These are phyloP conservation scores for Alternaria triticimaculans DNA, from an alignment of 2,329 filamentous ascomycete genomes.

Conservation along the genomic window DNA sequence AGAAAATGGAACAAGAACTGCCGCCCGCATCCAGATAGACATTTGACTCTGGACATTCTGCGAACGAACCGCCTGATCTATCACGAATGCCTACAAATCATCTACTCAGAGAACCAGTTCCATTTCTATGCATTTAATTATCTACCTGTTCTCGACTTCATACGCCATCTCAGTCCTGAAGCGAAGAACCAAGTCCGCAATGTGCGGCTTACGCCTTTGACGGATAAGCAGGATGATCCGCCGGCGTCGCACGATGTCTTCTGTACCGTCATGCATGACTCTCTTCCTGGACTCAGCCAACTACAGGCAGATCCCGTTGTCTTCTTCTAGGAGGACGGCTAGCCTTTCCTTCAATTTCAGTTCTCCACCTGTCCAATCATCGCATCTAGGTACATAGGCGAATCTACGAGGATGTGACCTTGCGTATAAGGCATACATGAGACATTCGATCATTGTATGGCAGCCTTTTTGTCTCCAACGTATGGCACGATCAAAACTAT, in stretches of 20 bases:
- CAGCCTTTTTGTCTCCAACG: neutral
- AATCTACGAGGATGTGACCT: constrained; percentile 1
- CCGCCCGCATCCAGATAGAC: constrained; percentile 43
- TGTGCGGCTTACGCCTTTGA: constrained; percentile 43
- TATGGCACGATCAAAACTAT: neutral
- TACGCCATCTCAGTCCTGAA: constrained; percentile 47
- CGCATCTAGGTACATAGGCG: constrained; percentile 10
- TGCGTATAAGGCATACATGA: constrained; percentile 1
- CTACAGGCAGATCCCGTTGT: constrained; percentile 47
- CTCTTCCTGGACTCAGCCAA: constrained; percentile 44
- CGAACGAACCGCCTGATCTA: constrained; percentile 49
- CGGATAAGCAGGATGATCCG: constrained; percentile 44
- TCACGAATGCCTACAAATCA: constrained; percentile 47
- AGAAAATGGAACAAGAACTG: constrained; percentile 47
- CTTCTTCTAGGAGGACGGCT: constrained; percentile 37
- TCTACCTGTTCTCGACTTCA: constrained; percentile 49
- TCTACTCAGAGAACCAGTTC: constrained; percentile 50
- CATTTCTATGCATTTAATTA: constrained; percentile 51
- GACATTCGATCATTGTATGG: constrained; percentile 1
- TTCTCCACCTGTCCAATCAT: neutral
- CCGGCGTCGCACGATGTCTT: constrained; percentile 46
- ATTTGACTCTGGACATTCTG: constrained; percentile 44
- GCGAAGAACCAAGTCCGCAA: constrained; percentile 48
- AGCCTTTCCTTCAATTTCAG: neutral
- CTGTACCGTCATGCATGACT: constrained; percentile 50